A percentile compares a stretch with the other conserved stretches of the same genome.
Evolutionary conservation across 345 rosid species (phyloP).

Genomic region (Limnanthes douglasii): DNA sequence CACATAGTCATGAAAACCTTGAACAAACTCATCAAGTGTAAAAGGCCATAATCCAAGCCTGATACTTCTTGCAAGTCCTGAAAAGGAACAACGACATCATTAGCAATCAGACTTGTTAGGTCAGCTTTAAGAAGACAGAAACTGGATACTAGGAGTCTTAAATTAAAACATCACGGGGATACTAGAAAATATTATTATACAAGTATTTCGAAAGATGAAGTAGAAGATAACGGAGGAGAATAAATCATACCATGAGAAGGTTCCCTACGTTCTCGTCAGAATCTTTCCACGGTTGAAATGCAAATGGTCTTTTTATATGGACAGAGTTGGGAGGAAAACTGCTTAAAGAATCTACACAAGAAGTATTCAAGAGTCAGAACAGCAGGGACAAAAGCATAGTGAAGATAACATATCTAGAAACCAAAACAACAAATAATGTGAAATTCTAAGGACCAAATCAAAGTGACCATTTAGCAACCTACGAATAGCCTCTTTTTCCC

Average conservation of each 20-base stretch:
- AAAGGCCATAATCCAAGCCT: slow-evolving; percentile 96
- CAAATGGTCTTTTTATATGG: slow-evolving; percentile 61
- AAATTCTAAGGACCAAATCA: too few relatives aligned
- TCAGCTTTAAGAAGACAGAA: too few relatives aligned
- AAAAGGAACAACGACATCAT: slow-evolving; percentile 13
- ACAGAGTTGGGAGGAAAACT: slow-evolving; percentile 57
- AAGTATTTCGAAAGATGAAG: too few relatives aligned
- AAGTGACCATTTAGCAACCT: too few relatives aligned
- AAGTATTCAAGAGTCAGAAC: too few relatives aligned
- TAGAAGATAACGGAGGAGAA: neutral
- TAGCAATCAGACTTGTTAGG: too few relatives aligned
- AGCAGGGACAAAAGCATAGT: too few relatives aligned
- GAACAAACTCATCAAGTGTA: slow-evolving; percentile 94
- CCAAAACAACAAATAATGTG: too few relatives aligned
- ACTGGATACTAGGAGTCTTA: too few relatives aligned
- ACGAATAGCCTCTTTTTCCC: too few relatives aligned
- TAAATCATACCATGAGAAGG: slow-evolving; percentile 75
- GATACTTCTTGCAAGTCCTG: slow-evolving; percentile 99
- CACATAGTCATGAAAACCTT: slow-evolving; percentile 94
- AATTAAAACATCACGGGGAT: neutral
- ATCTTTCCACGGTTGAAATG: slow-evolving; percentile 74
- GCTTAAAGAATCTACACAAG: slow-evolving; percentile 49
- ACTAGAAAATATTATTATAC: too few relatives aligned
- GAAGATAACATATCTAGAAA: too few relatives aligned
- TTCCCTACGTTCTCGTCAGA: slow-evolving; percentile 81